Evolutionary conservation across 805 yeast genomes (phyloP), one percentile per base, ranked within the genome.

Genomic region (Ogataea polymorpha): DNA sequence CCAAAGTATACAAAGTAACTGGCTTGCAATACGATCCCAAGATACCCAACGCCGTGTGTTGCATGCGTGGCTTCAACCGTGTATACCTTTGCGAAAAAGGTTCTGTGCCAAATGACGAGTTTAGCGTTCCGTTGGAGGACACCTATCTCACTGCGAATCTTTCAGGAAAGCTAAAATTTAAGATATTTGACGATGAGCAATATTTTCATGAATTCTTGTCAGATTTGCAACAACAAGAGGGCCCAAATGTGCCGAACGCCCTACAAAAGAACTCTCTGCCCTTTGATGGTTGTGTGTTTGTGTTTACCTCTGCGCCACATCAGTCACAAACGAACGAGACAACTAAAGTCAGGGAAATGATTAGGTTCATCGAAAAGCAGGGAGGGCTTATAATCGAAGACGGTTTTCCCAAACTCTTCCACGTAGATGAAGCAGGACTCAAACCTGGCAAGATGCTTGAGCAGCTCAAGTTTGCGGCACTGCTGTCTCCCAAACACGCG

Each of bases 31-130:
- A 61, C 23, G 45, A 44, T 11, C 24, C 36, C 1, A 36, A 32
- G 8, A 8, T 38, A 6, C 46, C 45, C 7, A 50, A 56, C 13
- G 48, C 48, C 0, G 69, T 81, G 6, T 59, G 68, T 35, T 82
- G 88, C 54, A 66, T 79, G 42, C 63, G 88, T 48, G 89, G 89
- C 0, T 82, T 66, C 51, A 79, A 80, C 53, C 63, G 69, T 0
- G 73, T 79, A 2, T 61, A 63, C 46, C 59, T 69, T 6, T 63
- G 53, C 44, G 62, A 55, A 12, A 34, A 47, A 58, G 51, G 10
- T 31, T 34, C 16, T 50, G 42, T 40, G 26, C 12, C 17, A 24
- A 13, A 63, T 55, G 40, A 44, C 41, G 39, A 36, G 41, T n/a
- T 30, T 10, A 18, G 23, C 14, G 47, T 50, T 21, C 53, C 67